Conservation (phyloP, 2,329 filamentous ascomycete species). For the Cryphonectria nitschkei region DNA sequence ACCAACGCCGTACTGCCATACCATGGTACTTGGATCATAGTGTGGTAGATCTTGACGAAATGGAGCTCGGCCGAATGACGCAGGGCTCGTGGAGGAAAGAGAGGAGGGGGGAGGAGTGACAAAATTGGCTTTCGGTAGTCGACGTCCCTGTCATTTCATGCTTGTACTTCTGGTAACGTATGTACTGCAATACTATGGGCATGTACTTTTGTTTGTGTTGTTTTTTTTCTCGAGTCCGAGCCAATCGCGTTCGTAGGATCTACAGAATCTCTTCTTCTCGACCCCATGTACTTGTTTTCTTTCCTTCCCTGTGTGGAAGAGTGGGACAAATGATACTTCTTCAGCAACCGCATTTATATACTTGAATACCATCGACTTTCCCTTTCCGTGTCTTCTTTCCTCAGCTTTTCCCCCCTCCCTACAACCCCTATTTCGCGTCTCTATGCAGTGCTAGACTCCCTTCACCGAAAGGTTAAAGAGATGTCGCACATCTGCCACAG, state of each 20-base stretch:
- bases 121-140: slow-evolving; percentile 3
- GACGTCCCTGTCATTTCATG: neutral
- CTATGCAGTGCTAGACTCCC: neutral
- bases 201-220: neutral
- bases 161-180: neutral
- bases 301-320: no score
- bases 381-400: no score
- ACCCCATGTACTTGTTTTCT: no score
- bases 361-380: no score
- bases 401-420: no score
- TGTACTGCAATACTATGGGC: neutral
- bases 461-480: neutral
- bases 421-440: neutral
- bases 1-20: neutral
- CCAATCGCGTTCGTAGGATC: neutral
- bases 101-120: neutral
- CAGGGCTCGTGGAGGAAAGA: neutral
- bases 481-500: neutral
- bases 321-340: no score
- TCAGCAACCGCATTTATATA: neutral
- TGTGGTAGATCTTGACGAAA: neutral
- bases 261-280: neutral
- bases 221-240: neutral
- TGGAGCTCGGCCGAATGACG: neutral
- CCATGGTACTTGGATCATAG: neutral